phyloP scores from a whole-genome alignment of 2,329 filamentous ascomycete genomes.

The Colletotrichum sp. region DNA sequence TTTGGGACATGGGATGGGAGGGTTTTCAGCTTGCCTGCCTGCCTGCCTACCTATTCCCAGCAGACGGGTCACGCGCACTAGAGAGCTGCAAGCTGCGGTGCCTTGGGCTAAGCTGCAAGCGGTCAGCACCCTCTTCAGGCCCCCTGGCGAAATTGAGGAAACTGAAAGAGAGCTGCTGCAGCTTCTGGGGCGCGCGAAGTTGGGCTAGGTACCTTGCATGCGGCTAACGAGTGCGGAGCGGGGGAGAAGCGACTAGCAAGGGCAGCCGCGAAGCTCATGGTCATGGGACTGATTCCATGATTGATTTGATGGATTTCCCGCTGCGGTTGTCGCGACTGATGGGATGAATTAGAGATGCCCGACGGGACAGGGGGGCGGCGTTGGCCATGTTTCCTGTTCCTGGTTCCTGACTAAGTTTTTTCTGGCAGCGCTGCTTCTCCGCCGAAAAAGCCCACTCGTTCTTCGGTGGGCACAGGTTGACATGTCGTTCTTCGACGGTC shows the following conservation, averaged over 20 bases:
- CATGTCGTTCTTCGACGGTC: neutral
- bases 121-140: neutral
- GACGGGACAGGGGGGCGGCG: neutral
- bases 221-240: neutral
- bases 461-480: neutral
- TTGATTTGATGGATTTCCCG: neutral
- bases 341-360: slow-evolving; percentile 3
- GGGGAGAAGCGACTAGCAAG: neutral
- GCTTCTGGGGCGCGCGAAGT: neutral
- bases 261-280: neutral
- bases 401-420: neutral
- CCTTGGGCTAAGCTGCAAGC: neutral
- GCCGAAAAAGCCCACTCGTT: neutral
- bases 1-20: neutral
- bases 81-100: neutral
- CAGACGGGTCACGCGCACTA: neutral
- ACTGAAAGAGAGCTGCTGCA: neutral
- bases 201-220: neutral
- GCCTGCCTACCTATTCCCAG: neutral
- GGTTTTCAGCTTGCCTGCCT: neutral
- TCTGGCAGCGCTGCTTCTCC: neutral
- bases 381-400: neutral
- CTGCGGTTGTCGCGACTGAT: neutral
- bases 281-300: neutral
- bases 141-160: neutral